Evolutionary conservation across 202 grass and related monocot species (phyloP), one percentile per base, ranked within the genome.

Genomic region (Schoenoplectus tabernaemontani): DNA sequence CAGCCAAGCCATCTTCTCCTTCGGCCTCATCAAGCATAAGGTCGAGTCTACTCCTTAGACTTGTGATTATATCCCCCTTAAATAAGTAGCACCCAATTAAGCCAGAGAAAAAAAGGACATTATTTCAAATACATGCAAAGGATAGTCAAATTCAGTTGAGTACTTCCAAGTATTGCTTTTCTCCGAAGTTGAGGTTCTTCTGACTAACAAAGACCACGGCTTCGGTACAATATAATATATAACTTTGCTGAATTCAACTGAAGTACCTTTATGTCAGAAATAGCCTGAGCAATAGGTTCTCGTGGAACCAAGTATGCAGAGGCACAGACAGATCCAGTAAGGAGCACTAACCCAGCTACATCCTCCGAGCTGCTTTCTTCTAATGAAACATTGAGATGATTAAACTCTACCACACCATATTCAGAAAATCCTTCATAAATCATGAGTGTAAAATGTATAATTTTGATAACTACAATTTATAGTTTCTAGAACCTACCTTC

Each of bases 261-360:
- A 50, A 75, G 17, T 88, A 93, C 93, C 93, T 97, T 97, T 30
- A 93, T 82, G 81, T 97, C 91, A 64, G 87, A 91, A 84, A 97
- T 91, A 90, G 80, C 93, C 90, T 97, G 88, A 33, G 80, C 80
- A 87, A 90, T 51, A 63, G 91, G 88, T 83, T 97, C 93, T 88
- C 87, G 89, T 20, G 87, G 91, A 57, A 82, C 91, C 77, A 93
- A 85, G 73, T 91, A 97, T 36, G 91, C 85, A 73, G 65, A 85
- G 33, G 87, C 85, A 67, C 78, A 83, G 44, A 97, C 77, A 64
- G 89, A 87, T 85, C 93, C 93, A 85, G 59, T 38, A 41, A 91
- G 91, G 59, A 86, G 37, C 84, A 97, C 79, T 70, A 97, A 37
- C 64, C 89, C 91, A 82, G 79, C 70, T 85, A 97, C 86, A n/a